Conservation (phyloP, 2,329 filamentous ascomycete species). For the Orbilia brochopaga region DNA sequence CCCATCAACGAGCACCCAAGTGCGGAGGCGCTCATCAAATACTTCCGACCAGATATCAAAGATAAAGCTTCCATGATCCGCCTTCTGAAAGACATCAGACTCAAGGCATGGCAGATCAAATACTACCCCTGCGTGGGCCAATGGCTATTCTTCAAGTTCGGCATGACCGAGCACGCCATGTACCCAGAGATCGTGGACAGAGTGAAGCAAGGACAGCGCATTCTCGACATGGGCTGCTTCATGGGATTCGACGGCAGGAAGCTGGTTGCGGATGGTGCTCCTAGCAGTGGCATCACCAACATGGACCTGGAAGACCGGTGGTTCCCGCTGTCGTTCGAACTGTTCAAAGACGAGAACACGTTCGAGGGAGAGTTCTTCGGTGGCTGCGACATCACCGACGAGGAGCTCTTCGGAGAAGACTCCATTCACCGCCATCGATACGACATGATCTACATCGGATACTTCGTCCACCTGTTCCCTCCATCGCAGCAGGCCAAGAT, state of each 20-base stretch:
- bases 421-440: conserved; percentile 42
- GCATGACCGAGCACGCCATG: conserved; percentile 56
- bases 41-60: conserved; percentile 31
- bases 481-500: conserved; percentile 27
- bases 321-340: conserved; percentile 41
- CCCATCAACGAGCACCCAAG: conserved; percentile 41
- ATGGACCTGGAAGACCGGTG: conserved; percentile 45
- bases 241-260: conserved; percentile 48
- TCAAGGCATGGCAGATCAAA: conserved; percentile 57
- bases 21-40: conserved; percentile 33
- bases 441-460: conserved; percentile 48
- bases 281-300: conserved; percentile 42
- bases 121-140: conserved; percentile 58
- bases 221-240: conserved; percentile 49
- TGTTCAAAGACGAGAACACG: conserved; percentile 33
- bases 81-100: conserved; percentile 35
- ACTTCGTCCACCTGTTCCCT: conserved; percentile 48
- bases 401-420: conserved; percentile 30
- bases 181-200: conserved; percentile 56
- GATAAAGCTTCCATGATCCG: conserved; percentile 32
- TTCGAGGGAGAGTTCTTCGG: conserved; percentile 48
- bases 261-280: conserved; percentile 35
- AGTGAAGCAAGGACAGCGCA: conserved; percentile 50
- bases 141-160: conserved; percentile 58
- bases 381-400: conserved; percentile 41